Evolutionary conservation across 2,329 filamentous ascomycete species (phyloP), one percentile per base, ranked within the genome.

Genomic region (Bretziella fagacearum): DNA sequence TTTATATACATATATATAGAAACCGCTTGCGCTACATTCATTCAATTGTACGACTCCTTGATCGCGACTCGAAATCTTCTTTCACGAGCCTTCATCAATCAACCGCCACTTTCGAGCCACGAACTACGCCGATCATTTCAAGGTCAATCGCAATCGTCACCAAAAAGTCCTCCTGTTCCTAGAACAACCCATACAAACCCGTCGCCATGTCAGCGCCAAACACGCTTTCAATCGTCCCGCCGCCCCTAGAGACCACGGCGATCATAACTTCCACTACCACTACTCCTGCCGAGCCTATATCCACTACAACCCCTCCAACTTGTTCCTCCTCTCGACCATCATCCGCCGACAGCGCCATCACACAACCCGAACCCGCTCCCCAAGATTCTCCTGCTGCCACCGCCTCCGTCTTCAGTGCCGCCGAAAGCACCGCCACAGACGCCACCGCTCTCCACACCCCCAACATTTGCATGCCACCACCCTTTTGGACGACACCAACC

Each of bases 401-500:
- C 11, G 29, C 33, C 36, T 44, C 33, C 15, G 17, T 45, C 15
- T 49, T 49, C 20, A 45, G 41, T 23, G 42, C 39, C n/a, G 35
- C 47, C 22, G 47, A 49, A 15, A 49, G 47, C 22, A 41, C 42
- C 6, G 32, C 44, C 15, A 43, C 48, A 18, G 48, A 50, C 11
- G 40, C 30, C 22, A 47, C 48, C 8, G 20, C 41, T 10, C 36
- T 46, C 6, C 29, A 41, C 8, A 50, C 44, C 10, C 48, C 48
- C 7, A 47, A 26, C 26, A 45, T 26, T 15, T 50, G 48, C 37
- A 25, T 37, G 4, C 18, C 48, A 18, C 48, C 48, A 6, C 37
- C 48, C 17, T 50, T 50, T n/a, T 50, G 48, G 48, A 47, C 22
- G 23, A 18, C 46, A 8, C 44, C 48, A 10, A 5, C 44, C 6